Conservation (phyloP, 441 rosid genomes). For the Gossypium aridum region DNA sequence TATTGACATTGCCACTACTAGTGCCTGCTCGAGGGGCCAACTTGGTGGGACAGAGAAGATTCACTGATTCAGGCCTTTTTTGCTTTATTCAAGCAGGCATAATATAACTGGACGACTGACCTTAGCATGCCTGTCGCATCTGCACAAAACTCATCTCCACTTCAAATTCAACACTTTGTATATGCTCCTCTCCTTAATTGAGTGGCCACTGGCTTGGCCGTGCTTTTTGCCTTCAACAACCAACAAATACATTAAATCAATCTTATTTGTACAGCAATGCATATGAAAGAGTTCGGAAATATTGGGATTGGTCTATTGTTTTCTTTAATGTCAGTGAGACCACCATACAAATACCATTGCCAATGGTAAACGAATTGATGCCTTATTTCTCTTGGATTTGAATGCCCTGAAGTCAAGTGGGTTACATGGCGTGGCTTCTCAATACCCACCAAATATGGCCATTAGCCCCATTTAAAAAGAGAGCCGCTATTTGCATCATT, state of each 20-base stretch:
- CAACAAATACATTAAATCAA: not conserved
- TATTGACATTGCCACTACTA: constrained; percentile 1
- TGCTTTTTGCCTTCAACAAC: not conserved
- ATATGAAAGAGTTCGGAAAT: not conserved
- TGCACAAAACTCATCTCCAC: constrained; percentile 8
- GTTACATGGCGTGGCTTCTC: not conserved
- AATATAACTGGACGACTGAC: not conserved
- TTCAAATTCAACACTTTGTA: not conserved
- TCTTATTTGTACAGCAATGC: not conserved
- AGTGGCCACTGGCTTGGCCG: not conserved
- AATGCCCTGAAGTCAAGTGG: not conserved
- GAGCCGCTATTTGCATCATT: not conserved
- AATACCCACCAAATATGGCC: constrained; percentile 1
- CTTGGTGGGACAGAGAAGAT: constrained; percentile 6
- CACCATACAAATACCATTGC: not conserved
- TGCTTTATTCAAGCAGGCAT: not conserved
- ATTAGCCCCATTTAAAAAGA: constrained; percentile 4
- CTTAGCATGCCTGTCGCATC: constrained; percentile 5
- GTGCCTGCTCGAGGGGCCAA: not conserved
- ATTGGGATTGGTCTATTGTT: not conserved
- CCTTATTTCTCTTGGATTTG: not conserved
- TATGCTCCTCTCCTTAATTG: constrained; percentile 12
- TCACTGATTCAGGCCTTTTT: not conserved
- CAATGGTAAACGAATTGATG: not conserved
- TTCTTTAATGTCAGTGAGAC: not conserved